Conservation (phyloP, 2,329 filamentous ascomycete genomes). For the Colletotrichum melonis region DNA sequence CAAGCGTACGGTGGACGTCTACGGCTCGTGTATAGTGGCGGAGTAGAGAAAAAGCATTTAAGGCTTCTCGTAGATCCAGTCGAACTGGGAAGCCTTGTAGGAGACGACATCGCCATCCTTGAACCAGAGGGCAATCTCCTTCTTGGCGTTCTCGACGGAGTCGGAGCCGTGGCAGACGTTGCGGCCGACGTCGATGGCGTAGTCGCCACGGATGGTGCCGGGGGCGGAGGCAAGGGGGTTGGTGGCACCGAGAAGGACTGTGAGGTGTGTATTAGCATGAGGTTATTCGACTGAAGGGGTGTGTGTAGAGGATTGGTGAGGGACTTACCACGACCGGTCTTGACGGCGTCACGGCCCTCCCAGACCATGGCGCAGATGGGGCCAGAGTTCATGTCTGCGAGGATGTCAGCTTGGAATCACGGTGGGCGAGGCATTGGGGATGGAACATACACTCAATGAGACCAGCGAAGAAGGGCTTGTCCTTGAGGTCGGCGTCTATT, state of each 20-base stretch:
- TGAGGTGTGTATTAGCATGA: conserved; percentile 33
- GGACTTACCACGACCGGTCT: conserved; percentile 89
- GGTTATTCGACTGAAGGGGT: conserved; percentile 36
- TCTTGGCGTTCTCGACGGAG: conserved; percentile 98
- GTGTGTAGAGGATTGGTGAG: background rate
- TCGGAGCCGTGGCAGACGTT: conserved; percentile 99
- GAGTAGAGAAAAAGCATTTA: conserved; percentile 45
- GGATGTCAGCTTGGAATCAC: conserved; percentile 36
- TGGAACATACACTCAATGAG: conserved; percentile 82
- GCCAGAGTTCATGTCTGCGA: conserved; percentile 91
- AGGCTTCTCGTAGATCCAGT: conserved; percentile 98
- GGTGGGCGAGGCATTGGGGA: background rate
- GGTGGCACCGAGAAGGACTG: conserved; percentile 95
- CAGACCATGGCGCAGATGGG: conserved; percentile 99
- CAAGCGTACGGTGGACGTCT: background rate
- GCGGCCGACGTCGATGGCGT: conserved; percentile 83
- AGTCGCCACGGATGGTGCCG: conserved; percentile 98
- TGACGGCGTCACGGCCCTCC: conserved; percentile 98
- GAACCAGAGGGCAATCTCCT: conserved; percentile 99
- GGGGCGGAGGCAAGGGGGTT: conserved; percentile 95
- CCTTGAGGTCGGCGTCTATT: conserved; percentile 83
- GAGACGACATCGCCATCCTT: conserved; percentile 83
- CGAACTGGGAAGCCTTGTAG: conserved; percentile 86
- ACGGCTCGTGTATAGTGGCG: conserved; percentile 7
- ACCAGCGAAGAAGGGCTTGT: conserved; percentile 97